Percentiles rank a stretch among this genome's conserved stretches.
These are phyloP conservation scores for Cryptococcus hybrid DNA, from an alignment of 1,284 basidiomycete species.

Conservation along the genomic window DNA sequence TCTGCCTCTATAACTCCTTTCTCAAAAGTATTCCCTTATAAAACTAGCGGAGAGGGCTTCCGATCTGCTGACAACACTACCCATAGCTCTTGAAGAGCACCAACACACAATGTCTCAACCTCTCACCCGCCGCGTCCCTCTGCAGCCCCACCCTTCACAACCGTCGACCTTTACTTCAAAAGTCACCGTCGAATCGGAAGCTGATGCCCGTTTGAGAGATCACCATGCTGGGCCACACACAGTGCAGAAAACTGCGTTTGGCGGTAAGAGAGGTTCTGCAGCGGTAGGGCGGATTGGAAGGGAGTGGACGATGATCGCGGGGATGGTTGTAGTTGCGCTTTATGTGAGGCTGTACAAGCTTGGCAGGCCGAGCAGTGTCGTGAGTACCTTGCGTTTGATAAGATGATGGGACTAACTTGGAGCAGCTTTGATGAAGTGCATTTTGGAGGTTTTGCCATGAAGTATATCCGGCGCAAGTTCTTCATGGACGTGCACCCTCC, in stretches of 20 bases:
- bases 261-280: constrained; percentile 17
- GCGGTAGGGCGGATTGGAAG: constrained; percentile 28
- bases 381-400: constrained; percentile 53
- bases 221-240: constrained; percentile 9
- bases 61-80: no score
- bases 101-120: not conserved
- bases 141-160: not conserved
- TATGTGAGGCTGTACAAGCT: constrained; percentile 75
- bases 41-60: no score
- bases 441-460: constrained; percentile 91
- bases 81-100: not conserved
- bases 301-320: constrained; percentile 41
- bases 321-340: constrained; percentile 56
- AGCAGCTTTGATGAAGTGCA: constrained; percentile 92
- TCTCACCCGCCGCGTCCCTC: not conserved
- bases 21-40: no score
- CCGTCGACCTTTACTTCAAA: not conserved
- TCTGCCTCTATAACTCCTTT: no score
- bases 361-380: constrained; percentile 78
- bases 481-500: constrained; percentile 99
- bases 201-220: constrained; percentile 26
- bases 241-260: constrained; percentile 21
- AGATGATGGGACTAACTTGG: not conserved
- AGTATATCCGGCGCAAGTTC: constrained; percentile 86
- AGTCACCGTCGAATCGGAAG: constrained; percentile 22